Base-by-base conservation (phyloP, 768 basidiomycete genomes). In the Arthromyces matolae region DNA sequence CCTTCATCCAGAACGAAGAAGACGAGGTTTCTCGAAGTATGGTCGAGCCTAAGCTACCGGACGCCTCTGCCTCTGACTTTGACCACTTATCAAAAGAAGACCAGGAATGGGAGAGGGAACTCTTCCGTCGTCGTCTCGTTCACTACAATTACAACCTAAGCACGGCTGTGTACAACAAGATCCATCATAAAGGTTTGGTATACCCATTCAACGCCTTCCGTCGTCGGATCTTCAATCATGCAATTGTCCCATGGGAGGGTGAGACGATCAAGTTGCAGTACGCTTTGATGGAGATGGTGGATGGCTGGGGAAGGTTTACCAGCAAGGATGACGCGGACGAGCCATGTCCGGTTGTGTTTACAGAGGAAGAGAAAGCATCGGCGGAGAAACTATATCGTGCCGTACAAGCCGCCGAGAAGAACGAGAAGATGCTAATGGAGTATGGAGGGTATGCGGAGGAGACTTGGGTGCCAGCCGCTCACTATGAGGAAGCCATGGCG, bases 301-400 rank as follows among this genome's bases (percentile, higher is more conserved):
- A 44, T 32, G 46, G 32, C 31, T 69, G 66, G 67, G 52, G 46
- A 51, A 38, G 22, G 31, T 43, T 64, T 54, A n/a, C n/a, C n/a
- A n/a, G n/a, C n/a, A 53, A 52, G 49, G 55, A 31, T 23, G 59
- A 51, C 31, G 61, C 52, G 49, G 45, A 52, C 50, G 48, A 52
- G 39, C 59, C 60, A 42, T 69, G 68, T 60, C 68, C 66, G 9
- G 46, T 67, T 46, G 55, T 47, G 44, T 67, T 66, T 52, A 61
- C 57, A 33, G 39, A 52, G 39, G 54, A 64, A 22, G 65, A 68
- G 50, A 34, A 55, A 27, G 51, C 10, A 23, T 55, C 50, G 54
- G 60, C 64, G 47, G 40, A 27, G 60, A 47, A 58, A 53, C 53
- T 68, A 52, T 50, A 58, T 58, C 35, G 49, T 46, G 60, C 40